A percentile compares a stretch with the other conserved stretches of the same genome.
Conservation (phyloP, 495 filamentous ascomycete species). For the Penicillium fimorum region DNA sequence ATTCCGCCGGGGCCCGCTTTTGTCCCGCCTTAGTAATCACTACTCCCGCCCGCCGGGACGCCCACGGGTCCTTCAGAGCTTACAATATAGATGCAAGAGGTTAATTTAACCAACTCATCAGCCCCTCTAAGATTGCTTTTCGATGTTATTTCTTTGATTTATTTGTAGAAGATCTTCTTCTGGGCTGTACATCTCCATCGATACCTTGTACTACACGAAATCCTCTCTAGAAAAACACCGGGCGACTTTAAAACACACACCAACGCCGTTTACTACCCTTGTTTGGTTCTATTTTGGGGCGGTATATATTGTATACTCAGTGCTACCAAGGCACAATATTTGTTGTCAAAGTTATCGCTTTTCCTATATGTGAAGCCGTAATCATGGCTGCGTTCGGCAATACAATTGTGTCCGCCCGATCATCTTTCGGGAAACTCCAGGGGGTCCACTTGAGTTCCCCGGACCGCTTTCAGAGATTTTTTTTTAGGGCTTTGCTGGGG, state of each 20-base stretch:
- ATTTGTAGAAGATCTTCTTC: not conserved
- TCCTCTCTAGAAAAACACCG: not conserved
- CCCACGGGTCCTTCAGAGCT: not conserved
- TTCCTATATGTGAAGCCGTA: not conserved
- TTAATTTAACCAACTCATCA: not conserved
- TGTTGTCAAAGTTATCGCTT: not conserved
- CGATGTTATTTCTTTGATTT: not conserved
- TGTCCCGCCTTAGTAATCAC: slow-evolving; percentile 1
- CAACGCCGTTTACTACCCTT: not conserved
- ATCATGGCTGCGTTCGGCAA: not conserved
- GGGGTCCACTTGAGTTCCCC: slow-evolving; percentile 8
- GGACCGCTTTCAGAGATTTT: slow-evolving; percentile 9
- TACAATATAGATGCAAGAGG: not conserved
- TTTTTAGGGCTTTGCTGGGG: not conserved
- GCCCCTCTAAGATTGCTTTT: not conserved
- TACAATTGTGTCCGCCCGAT: not conserved
- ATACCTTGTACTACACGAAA: not conserved
- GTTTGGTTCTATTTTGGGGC: not conserved
- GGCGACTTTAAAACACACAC: not conserved
- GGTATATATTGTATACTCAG: not conserved
- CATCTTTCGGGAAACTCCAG: not conserved
- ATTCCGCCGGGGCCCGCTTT: not conserved
- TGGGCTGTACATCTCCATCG: not conserved
- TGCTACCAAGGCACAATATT: not conserved
- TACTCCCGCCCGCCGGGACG: not conserved